A percentile compares a stretch with the other conserved stretches of the same genome.
These are phyloP conservation scores for Monosporascus sp. DNA, from an alignment of 2,329 filamentous ascomycete species.

Conservation along the genomic window DNA sequence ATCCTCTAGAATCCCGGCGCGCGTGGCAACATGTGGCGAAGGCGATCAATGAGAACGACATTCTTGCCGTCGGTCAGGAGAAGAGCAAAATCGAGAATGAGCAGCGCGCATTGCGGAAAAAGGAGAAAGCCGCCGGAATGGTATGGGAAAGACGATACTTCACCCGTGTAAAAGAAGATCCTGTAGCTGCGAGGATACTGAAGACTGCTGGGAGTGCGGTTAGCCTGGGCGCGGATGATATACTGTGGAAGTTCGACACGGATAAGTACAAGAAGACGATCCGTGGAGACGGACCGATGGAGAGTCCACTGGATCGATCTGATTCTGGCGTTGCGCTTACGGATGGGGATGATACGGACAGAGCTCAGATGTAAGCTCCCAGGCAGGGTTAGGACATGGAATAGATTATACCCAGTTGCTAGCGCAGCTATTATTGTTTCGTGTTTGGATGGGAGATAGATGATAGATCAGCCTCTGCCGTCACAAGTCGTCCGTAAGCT, in stretches of 20 bases:
- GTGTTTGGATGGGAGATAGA: too few species aligned
- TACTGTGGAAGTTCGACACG: constrained; percentile 22
- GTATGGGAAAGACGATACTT: constrained; percentile 21
- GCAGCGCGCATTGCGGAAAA: constrained; percentile 49
- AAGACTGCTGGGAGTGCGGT: not conserved
- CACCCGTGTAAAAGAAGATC: constrained; percentile 10
- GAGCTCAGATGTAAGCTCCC: not conserved
- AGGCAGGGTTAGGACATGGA: not conserved
- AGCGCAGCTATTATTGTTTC: too few species aligned
- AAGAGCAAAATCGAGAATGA: constrained; percentile 88
- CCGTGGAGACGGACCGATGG: constrained; percentile 10
- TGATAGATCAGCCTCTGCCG: too few species aligned
- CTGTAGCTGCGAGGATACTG: constrained; percentile 11
- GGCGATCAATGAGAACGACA: constrained; percentile 75
- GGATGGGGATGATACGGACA: not conserved
- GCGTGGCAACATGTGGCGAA: constrained; percentile 84
- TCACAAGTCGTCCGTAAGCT: too few species aligned
- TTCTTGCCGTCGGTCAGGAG: constrained; percentile 71
- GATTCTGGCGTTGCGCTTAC: constrained; percentile 19
- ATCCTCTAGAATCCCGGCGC: constrained; percentile 79
- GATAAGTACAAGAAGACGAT: constrained; percentile 15
- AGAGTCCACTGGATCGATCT: constrained; percentile 19
- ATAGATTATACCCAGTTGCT: too few species aligned
- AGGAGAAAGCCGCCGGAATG: constrained; percentile 15
- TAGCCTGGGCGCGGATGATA: constrained; percentile 5